Conservation (phyloP, 2,329 filamentous ascomycete species). For the Pyricularia sp. region DNA sequence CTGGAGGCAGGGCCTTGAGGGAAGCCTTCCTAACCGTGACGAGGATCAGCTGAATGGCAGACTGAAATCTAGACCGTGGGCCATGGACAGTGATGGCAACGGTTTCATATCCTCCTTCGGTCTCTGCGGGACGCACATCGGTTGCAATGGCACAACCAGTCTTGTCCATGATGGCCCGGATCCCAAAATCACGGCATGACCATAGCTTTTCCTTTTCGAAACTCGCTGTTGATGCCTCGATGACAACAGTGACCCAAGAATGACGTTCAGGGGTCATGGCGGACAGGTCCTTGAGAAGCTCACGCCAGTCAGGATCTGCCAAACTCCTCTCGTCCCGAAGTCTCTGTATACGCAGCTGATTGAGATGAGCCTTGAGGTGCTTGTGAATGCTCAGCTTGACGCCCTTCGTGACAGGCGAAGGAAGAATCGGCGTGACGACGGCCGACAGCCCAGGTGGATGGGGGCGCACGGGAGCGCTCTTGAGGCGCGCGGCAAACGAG, state of each 20-base stretch:
- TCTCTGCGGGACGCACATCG: background rate
- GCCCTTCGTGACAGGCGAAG: constrained; percentile 14
- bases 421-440: constrained; percentile 16
- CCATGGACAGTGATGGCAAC: constrained; percentile 13
- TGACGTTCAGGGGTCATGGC: constrained; percentile 18
- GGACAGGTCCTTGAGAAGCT: constrained; percentile 27
- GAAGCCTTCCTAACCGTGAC: background rate
- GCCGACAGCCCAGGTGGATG: constrained; percentile 9
- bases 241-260: background rate
- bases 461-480: background rate
- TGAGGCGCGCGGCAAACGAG: background rate
- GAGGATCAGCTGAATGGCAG: background rate
- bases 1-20: background rate
- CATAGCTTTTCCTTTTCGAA: constrained; percentile 4
- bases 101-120: constrained; percentile 11
- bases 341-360: constrained; percentile 26
- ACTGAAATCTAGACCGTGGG: background rate
- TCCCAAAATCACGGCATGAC: constrained; percentile 9
- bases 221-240: constrained; percentile 4
- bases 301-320: constrained; percentile 27
- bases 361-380: constrained; percentile 17
- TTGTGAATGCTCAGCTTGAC: constrained; percentile 11
- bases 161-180: background rate
- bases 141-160: background rate
- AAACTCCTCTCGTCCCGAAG: constrained; percentile 20